Evolutionary conservation across 1,284 basidiomycete species (phyloP), one percentile per base, ranked within the genome.

Genomic region (Stygiomarasmius scandens): DNA sequence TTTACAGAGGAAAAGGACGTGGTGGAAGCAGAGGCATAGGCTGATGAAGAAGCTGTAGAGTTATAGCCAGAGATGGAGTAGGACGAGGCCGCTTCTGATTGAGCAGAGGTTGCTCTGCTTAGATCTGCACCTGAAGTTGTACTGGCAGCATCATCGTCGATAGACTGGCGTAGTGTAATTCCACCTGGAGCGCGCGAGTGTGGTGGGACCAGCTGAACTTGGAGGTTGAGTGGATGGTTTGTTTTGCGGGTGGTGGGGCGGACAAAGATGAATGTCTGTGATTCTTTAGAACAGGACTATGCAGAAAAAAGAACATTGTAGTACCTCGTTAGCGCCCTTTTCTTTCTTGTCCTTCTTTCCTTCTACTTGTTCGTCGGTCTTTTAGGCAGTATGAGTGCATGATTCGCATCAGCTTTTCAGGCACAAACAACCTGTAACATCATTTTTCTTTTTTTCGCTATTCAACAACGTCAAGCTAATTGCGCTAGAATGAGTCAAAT

Each of bases 141-240:
- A n/a, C n/a, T n/a, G 8, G 52, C 55, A 22, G 20, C 52, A 60
- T 20, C 25, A 38, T 46, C 58, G 46, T 79, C 81, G 52, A 74
- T 69, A 6, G 77, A 78, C 32, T 73, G 75, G 2, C 77, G 64
- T 10, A 69, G 66, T 12, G 63, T 63, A 2, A 6, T 32, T 8
- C 34, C 16, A 61, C 38, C 51, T 1, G 76, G 77, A 2, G 81
- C 77, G 20, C 80, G 79, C 19, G 77, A 72, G 58, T 82, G 78
- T 0, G 88, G 87, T 12, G 90, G 90, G 9, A 97, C 90, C 29
- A 98, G 86, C 71, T 98, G 96, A 5, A 98, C 89, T 70, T 98
- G 96, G 1, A 98, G 81, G 70, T 96, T 97, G 49, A 96, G 79
- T 0, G 95, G 93, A 65, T 97, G 94, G 64, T 91, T 92, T 19